Conservation (phyloP, 176 grass and related monocot genomes). For the Oropetium thomaeum region DNA sequence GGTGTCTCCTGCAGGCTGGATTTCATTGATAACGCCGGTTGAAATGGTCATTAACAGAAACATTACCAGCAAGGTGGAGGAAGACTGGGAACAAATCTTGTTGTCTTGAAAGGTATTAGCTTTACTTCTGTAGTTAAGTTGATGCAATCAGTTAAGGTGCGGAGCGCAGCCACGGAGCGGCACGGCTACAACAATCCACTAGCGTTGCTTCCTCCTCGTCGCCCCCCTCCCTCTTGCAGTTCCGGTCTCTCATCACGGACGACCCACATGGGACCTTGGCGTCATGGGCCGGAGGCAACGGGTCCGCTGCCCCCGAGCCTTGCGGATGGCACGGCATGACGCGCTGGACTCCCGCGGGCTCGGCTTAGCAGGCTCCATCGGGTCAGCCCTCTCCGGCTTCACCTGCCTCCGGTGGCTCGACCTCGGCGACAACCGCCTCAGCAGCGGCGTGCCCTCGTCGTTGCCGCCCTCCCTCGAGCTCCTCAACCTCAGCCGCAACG, state of each 20-base stretch:
- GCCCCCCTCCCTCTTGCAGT: not conserved
- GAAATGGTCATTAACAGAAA: too few species aligned
- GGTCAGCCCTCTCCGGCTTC: not conserved
- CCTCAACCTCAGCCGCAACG: not conserved
- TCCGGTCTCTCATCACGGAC: not conserved
- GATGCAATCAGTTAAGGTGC: too few species aligned
- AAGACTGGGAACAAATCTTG: too few species aligned
- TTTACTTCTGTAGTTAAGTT: too few species aligned
- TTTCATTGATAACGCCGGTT: too few species aligned
- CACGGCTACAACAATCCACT: too few species aligned
- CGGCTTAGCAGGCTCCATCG: not conserved
- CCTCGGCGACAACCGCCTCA: not conserved
- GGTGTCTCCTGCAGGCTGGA: too few species aligned
- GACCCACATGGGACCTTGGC: not conserved
- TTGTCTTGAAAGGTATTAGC: too few species aligned
- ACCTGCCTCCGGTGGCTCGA: not conserved
- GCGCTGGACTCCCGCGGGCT: not conserved
- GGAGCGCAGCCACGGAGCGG: too few species aligned
- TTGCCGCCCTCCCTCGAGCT: not conserved
- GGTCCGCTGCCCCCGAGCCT: not conserved
- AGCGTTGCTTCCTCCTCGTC: too few species aligned
- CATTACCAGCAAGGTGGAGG: too few species aligned
- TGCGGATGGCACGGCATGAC: not conserved
- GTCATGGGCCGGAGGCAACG: not conserved
- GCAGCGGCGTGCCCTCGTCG: not conserved